These are phyloP conservation scores for Tylopilus vinaceipallidus DNA, from an alignment of 768 basidiomycete species.

Conservation along the genomic window DNA sequence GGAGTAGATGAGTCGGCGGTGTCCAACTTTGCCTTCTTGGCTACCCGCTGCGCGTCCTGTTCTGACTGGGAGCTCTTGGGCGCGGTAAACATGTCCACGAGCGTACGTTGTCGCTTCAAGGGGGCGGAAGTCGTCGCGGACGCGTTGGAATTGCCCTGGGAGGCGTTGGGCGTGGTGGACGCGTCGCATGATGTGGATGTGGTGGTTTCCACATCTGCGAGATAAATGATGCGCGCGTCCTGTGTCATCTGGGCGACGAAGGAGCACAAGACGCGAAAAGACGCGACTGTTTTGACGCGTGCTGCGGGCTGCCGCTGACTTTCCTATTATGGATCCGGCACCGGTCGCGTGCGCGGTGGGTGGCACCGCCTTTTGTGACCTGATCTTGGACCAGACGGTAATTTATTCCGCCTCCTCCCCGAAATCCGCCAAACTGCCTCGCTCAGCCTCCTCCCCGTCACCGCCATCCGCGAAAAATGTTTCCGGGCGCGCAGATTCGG, in stretches of 20 bases:
- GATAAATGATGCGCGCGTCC: conserved; percentile 36
- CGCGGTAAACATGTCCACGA: conserved; percentile 59
- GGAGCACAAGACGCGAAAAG: conserved; percentile 12
- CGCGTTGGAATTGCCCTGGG: conserved; percentile 22
- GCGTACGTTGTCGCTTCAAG: conserved; percentile 58
- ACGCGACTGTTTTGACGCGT: conserved; percentile 1
- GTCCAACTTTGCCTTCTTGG: conserved; percentile 50
- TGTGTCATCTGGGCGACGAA: conserved; percentile 22
- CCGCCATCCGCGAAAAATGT: conserved; percentile 59
- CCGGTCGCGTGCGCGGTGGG: not conserved
- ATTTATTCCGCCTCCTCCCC: not conserved
- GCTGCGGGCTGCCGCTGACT: not conserved
- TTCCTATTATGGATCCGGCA: conserved; percentile 13
- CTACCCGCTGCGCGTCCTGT: conserved; percentile 25
- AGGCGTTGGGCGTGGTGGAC: conserved; percentile 20
- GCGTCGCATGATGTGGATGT: conserved; percentile 7
- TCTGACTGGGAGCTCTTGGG: conserved; percentile 29
- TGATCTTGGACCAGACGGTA: conserved; percentile 1
- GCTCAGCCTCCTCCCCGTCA: conserved; percentile 76
- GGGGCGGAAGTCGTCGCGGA: conserved; percentile 22
- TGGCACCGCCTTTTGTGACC: not conserved
- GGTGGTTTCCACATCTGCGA: conserved; percentile 43
- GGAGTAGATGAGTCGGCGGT: conserved; percentile 23
- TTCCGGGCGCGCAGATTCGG: conserved; percentile 48
- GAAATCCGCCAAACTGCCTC: conserved; percentile 61